Conservation (phyloP, 805 yeast species). For the Geotrichum ghanense region DNA sequence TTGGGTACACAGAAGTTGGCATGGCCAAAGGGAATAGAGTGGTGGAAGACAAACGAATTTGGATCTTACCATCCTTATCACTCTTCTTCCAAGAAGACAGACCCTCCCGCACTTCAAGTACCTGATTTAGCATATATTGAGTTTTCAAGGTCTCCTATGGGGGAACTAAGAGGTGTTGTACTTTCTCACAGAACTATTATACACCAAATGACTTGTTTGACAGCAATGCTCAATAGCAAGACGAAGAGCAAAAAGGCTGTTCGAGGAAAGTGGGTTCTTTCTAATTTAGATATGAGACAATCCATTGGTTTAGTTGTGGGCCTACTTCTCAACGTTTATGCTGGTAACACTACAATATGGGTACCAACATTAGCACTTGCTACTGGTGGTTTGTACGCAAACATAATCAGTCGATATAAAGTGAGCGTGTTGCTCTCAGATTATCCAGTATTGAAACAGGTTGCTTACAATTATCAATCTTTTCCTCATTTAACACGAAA, state of each 20-base stretch:
- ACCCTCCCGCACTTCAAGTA: constrained; percentile 53
- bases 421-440: constrained; percentile 75
- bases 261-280: constrained; percentile 33
- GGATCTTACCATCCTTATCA: constrained; percentile 55
- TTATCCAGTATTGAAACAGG: constrained; percentile 78
- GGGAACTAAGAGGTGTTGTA: constrained; percentile 91
- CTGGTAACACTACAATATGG: constrained; percentile 77
- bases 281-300: constrained; percentile 57
- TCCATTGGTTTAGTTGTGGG: constrained; percentile 88
- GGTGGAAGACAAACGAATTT: constrained; percentile 81
- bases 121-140: constrained; percentile 91
- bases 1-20: constrained; percentile 34
- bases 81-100: constrained; percentile 34
- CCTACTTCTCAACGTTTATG: constrained; percentile 63
- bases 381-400: constrained; percentile 79
- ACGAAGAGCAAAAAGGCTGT: constrained; percentile 29
- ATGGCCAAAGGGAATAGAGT: constrained; percentile 66
- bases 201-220: constrained; percentile 75
- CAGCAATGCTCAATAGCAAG: constrained; percentile 46
- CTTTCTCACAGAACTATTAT: constrained; percentile 78
- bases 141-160: constrained; percentile 80
- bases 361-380: constrained; percentile 64
- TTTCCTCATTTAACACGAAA: constrained; percentile 78
- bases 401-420: constrained; percentile 55
- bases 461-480: constrained; percentile 84